phyloP scores from a whole-genome alignment of 2,329 filamentous ascomycete genomes.

The Ophiostoma angusticollis region DNA sequence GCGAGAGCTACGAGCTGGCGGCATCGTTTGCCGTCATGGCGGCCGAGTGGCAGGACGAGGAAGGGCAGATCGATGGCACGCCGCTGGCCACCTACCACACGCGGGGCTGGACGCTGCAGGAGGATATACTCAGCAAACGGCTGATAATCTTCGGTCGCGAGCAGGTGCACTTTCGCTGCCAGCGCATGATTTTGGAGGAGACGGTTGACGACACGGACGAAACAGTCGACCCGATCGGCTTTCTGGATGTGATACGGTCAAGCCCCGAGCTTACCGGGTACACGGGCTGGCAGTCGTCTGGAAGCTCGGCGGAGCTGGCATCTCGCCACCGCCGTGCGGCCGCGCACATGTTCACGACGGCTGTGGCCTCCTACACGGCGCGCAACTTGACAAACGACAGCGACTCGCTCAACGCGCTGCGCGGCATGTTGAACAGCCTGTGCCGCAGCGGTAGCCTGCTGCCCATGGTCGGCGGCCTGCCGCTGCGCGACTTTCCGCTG shows the following conservation, averaged over 20 bases:
- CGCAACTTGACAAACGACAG: slow-evolving; percentile 3
- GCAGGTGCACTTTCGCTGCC: slow-evolving; percentile 5
- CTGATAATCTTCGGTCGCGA: slow-evolving; percentile 1
- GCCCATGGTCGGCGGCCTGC: slow-evolving; percentile 6
- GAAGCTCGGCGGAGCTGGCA: too few species aligned
- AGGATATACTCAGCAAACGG: slow-evolving; percentile 4
- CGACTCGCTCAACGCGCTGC: slow-evolving; percentile 6
- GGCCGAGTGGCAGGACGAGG: slow-evolving; percentile 1
- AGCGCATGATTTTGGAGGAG: background rate
- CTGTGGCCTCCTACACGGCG: slow-evolving; percentile 1
- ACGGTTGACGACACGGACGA: slow-evolving; percentile 1
- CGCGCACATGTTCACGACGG: background rate
- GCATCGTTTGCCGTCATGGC: background rate
- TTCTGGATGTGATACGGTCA: background rate
- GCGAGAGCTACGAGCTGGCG: background rate
- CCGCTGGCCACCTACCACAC: slow-evolving; percentile 1
- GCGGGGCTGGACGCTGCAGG: slow-evolving; percentile 8
- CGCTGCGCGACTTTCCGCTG: slow-evolving; percentile 6
- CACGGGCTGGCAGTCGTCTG: too few species aligned
- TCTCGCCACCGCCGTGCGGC: background rate
- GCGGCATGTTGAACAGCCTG: slow-evolving; percentile 1
- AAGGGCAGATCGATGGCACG: background rate
- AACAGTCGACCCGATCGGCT: background rate
- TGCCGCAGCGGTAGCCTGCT: background rate
- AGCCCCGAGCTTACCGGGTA: too few species aligned